These are phyloP conservation scores for Alternaria postmessia DNA, from an alignment of 2,329 filamentous ascomycete species.

Conservation along the genomic window DNA sequence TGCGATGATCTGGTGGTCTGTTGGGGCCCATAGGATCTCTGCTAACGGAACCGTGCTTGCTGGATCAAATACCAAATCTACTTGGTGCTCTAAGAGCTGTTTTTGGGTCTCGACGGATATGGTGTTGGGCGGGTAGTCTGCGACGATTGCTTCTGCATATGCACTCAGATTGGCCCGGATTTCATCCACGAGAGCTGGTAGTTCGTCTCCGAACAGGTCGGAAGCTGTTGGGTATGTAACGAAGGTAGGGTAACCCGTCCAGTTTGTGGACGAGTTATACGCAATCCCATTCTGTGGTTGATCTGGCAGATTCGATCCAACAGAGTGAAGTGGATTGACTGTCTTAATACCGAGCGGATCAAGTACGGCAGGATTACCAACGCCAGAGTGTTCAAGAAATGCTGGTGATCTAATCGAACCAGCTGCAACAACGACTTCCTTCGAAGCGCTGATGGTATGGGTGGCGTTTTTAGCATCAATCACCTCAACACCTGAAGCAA, in stretches of 20 bases:
- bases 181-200: conserved; percentile 31
- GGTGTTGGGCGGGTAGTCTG: conserved; percentile 26
- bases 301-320: conserved; percentile 49
- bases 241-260: conserved; percentile 50
- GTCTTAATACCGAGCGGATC: conserved; percentile 29
- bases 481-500: conserved; percentile 38
- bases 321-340: conserved; percentile 30
- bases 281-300: conserved; percentile 40
- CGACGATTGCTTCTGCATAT: conserved; percentile 38
- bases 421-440: conserved; percentile 49
- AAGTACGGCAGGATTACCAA: conserved; percentile 46
- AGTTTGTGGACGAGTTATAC: conserved; percentile 42
- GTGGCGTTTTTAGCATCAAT: conserved; percentile 27
- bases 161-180: conserved; percentile 36
- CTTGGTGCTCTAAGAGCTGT: conserved; percentile 55
- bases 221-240: conserved; percentile 47
- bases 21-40: conserved; percentile 56
- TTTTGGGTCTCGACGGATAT: conserved; percentile 48
- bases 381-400: conserved; percentile 48
- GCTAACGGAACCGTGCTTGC: conserved; percentile 54
- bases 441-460: conserved; percentile 24
- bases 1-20: conserved; percentile 40
- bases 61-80: conserved; percentile 57
- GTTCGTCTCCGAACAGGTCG: conserved; percentile 46
- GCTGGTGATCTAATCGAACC: conserved; percentile 46